A percentile compares a stretch with the other conserved stretches of the same genome.
Evolutionary conservation across 2,329 filamentous ascomycete genomes (phyloP).

Genomic region (Verticillium isaacii): DNA sequence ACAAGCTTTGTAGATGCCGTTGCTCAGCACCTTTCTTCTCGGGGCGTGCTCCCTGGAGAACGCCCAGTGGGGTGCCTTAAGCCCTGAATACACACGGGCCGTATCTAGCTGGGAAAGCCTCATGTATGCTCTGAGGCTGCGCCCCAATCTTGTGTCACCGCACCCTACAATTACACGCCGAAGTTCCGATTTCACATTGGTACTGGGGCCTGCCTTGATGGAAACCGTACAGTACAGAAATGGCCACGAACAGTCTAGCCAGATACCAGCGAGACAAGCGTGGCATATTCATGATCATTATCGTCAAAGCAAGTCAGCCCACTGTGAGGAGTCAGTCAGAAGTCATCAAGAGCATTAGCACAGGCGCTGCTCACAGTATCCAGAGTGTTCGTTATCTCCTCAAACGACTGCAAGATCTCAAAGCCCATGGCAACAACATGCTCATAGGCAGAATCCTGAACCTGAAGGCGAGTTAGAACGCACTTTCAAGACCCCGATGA

Average conservation of each 20-base stretch:
- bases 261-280: no score
- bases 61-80: no score
- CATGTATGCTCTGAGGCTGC: background rate
- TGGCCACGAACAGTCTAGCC: no score
- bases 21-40: no score
- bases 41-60: no score
- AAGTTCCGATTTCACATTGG: no score
- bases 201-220: no score
- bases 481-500: background rate
- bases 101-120: background rate
- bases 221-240: background rate
- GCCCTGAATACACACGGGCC: no score
- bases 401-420: conserved; percentile 71
- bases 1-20: no score
- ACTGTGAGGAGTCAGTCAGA: conserved; percentile 5
- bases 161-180: background rate
- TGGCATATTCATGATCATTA: background rate
- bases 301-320: conserved; percentile 9
- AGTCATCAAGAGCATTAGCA: background rate
- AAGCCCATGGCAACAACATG: conserved; percentile 77
- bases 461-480: conserved; percentile 37
- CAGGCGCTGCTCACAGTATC: conserved; percentile 40
- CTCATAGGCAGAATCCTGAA: conserved; percentile 66
- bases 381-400: conserved; percentile 67
- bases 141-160: background rate